Conservation (phyloP, 768 basidiomycete species). For the Aureoboletus auriporus region DNA sequence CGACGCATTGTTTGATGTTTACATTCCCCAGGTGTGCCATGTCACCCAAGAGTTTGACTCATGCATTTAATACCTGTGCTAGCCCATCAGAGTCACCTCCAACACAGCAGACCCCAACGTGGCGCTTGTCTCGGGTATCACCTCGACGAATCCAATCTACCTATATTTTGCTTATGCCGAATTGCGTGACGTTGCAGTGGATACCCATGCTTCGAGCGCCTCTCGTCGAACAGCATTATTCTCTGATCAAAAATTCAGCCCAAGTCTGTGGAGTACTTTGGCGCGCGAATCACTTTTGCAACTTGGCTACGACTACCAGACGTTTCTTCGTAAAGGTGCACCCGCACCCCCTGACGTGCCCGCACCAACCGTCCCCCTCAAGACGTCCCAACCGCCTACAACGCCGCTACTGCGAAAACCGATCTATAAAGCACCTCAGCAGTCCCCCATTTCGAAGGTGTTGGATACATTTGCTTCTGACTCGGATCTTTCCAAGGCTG, state of each 20-base stretch:
- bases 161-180: slow-evolving; percentile 68
- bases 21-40: slow-evolving; percentile 48
- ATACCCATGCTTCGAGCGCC: slow-evolving; percentile 36
- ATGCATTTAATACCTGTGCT: slow-evolving; percentile 1
- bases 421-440: slow-evolving; percentile 37
- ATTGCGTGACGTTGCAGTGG: slow-evolving; percentile 48
- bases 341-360: slow-evolving; percentile 19
- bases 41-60: not conserved
- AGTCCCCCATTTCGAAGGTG: slow-evolving; percentile 53
- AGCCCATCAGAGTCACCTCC: slow-evolving; percentile 48
- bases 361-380: slow-evolving; percentile 24
- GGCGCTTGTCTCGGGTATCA: slow-evolving; percentile 60
- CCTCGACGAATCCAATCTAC: slow-evolving; percentile 48
- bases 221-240: slow-evolving; percentile 55
- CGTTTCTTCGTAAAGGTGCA: slow-evolving; percentile 54
- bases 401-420: slow-evolving; percentile 37
- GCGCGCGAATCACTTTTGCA: slow-evolving; percentile 54
- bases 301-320: slow-evolving; percentile 68
- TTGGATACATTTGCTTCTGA: slow-evolving; percentile 58
- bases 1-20: slow-evolving; percentile 55
- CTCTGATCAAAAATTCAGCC: slow-evolving; percentile 62
- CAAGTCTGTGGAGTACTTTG: slow-evolving; percentile 60
- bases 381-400: slow-evolving; percentile 26
- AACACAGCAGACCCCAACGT: slow-evolving; percentile 49
- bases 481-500: slow-evolving; percentile 48